Base-by-base conservation (phyloP, 2,329 filamentous ascomycete genomes). In the Colletotrichum sp. region DNA sequence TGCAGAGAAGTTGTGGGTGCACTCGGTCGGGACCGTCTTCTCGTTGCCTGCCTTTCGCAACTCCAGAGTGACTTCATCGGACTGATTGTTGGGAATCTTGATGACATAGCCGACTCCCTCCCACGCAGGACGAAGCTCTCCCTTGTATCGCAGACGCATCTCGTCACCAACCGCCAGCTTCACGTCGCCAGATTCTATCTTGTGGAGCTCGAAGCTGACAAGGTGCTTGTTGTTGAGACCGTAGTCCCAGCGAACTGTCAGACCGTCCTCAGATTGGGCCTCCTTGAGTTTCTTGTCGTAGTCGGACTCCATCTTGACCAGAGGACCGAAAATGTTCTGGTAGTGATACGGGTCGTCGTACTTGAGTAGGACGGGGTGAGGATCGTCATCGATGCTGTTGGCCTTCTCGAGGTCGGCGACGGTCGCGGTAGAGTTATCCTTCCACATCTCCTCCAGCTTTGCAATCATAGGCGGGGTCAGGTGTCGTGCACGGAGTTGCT, bases 211-310 rank as follows among this genome's bases (percentile, higher is more conserved):
- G 81, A 99, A 99, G 84, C 95, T 98, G 39, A 96, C 96, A 49
- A 98, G 90, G 81, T 99, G 96, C 88, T 99, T 99, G 88, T 98
- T 98, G 88, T 99, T 99, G 63, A 99, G 89, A 79, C 96, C 97
- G 80, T 95, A 93, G 82, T 98, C 95, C 97, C 97, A 99, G 71
- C 95, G 94, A 76, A 99, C 96, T 55, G 96, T 92, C 55, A 99
- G 88, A n/a, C 95, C 95, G 86, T 99, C 97, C 86, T 99, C 97
- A 3, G 96, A 98, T 84, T 99, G 97, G 1, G 96, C 96, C 84
- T 99, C 97, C 87, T 99, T 99, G 80, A 99, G 90, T 86, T 99
- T 99, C 85, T 98, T 96, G 85, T 99, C 97, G 83, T 99, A 99
- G 86, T 99, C 97, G 59, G 97, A 98, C 85, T 99, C 97, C 86